Evolutionary conservation across 805 yeast species (phyloP).

Genomic region (Lipomyces kockii): DNA sequence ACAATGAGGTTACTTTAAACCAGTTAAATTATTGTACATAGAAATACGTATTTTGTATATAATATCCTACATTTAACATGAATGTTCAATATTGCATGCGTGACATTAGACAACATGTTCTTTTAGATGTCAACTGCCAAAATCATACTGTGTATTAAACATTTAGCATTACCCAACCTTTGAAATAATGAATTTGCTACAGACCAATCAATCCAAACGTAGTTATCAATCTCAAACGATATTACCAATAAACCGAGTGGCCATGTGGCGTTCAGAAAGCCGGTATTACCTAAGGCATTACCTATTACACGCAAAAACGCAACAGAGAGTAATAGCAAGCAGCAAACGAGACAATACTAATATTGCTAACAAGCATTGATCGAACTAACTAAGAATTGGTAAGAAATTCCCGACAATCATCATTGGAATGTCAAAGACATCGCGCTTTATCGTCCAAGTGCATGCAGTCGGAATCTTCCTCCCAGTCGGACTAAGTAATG

Average conservation of each 20-base stretch:
- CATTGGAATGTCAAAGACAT: conserved; percentile 95
- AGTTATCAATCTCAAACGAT: background rate
- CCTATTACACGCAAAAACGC: too few relatives aligned
- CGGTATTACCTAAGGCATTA: too few relatives aligned
- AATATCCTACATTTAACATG: background rate
- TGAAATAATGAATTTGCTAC: background rate
- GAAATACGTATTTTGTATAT: background rate
- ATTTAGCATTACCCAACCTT: background rate
- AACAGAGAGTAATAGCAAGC: background rate
- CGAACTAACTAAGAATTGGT: conserved; percentile 58
- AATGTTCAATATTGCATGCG: background rate
- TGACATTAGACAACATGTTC: background rate
- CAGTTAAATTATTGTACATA: background rate
- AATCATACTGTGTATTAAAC: background rate
- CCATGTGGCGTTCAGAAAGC: background rate
- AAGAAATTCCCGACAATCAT: conserved; percentile 93
- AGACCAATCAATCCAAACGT: background rate
- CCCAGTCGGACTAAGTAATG: conserved; percentile 61
- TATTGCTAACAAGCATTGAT: background rate
- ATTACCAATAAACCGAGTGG: background rate
- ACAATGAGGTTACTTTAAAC: background rate
- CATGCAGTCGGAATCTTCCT: conserved; percentile 69
- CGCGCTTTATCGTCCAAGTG: conserved; percentile 91
- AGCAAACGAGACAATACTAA: background rate
- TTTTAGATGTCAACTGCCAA: background rate